These are phyloP conservation scores for Cucumis hystrix DNA, from an alignment of 306 rosid species.

Conservation along the genomic window DNA sequence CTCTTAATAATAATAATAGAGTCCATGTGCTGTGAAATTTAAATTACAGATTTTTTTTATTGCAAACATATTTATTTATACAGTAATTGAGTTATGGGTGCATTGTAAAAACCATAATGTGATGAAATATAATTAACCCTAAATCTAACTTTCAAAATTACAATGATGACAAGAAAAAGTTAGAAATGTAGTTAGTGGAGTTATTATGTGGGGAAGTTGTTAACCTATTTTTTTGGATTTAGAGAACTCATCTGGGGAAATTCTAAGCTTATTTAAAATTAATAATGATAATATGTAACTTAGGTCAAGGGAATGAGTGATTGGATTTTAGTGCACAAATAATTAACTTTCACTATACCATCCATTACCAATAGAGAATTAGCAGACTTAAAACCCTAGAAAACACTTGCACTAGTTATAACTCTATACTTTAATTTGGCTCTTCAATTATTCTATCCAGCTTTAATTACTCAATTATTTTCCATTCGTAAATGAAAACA, in stretches of 20 bases:
- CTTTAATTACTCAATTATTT: background rate
- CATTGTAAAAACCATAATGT: too few relatives aligned
- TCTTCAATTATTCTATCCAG: background rate
- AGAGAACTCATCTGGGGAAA: slow-evolving; percentile 1
- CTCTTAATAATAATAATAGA: too few relatives aligned
- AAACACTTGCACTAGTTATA: background rate
- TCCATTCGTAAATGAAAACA: background rate
- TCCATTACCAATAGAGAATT: background rate
- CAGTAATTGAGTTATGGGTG: too few relatives aligned
- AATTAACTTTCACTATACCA: background rate
- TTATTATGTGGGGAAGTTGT: slow-evolving; percentile 1
- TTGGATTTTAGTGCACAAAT: background rate
- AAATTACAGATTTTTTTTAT: too few relatives aligned
- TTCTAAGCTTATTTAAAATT: background rate
- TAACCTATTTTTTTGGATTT: background rate
- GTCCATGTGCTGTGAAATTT: too few relatives aligned
- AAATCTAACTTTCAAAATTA: too few relatives aligned
- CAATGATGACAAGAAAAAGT: background rate
- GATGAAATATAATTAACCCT: too few relatives aligned
- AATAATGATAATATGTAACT: background rate
- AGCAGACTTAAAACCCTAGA: background rate
- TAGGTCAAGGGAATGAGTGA: background rate
- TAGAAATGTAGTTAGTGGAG: background rate
- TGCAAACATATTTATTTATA: too few relatives aligned
- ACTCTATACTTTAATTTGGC: background rate